Conservation (phyloP, 116 monocot species). For the Phalaenopsis hybrid region DNA sequence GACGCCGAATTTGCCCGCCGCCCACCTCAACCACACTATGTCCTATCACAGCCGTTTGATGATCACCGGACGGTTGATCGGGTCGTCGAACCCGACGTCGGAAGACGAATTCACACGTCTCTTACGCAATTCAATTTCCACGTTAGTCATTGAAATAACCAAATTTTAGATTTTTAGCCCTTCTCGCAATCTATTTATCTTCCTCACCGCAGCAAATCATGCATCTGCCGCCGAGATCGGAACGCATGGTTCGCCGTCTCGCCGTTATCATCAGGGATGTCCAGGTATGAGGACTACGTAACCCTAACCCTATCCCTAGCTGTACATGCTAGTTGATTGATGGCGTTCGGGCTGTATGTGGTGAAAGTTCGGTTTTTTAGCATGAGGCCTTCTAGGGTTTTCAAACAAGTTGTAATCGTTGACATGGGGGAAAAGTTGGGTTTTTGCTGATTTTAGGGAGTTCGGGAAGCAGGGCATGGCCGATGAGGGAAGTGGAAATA, state of each 20-base stretch:
- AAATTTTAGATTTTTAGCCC: not conserved
- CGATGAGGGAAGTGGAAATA: conserved; percentile 22
- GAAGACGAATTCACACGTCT: conserved; percentile 4
- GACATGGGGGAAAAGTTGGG: not conserved
- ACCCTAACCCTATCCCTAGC: not conserved
- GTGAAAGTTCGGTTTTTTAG: not conserved
- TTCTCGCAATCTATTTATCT: not conserved
- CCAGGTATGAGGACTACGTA: not conserved
- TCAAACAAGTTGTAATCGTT: not conserved
- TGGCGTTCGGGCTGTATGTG: conserved; percentile 1
- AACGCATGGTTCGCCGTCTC: not conserved
- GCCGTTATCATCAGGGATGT: not conserved
- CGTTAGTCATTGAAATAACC: not conserved
- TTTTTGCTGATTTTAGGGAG: not conserved
- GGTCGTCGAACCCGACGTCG: not conserved
- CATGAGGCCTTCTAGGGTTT: conserved; percentile 3
- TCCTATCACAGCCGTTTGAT: conserved; percentile 1
- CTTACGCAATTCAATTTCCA: not conserved
- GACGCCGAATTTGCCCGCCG: not conserved
- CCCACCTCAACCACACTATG: not conserved
- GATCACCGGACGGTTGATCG: not conserved
- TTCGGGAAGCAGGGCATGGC: conserved; percentile 11
- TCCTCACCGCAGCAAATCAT: not conserved
- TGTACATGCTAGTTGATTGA: not conserved
- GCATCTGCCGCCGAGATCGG: not conserved